A percentile compares a stretch with the other conserved stretches of the same genome.
Conservation (phyloP, 441 rosid species). For the Aleurites moluccanus region DNA sequence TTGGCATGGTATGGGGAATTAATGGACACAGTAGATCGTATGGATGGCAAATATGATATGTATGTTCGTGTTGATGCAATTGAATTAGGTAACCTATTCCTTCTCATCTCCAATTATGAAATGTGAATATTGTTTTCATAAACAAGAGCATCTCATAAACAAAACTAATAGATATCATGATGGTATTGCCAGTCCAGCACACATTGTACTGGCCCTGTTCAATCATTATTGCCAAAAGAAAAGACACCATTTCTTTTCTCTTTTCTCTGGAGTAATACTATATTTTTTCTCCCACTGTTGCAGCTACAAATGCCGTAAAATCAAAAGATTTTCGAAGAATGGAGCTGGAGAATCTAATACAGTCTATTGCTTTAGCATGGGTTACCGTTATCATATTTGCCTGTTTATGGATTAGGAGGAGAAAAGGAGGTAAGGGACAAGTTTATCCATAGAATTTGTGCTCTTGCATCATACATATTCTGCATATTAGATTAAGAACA, state of each 20-base stretch:
- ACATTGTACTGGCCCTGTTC: too few relatives aligned
- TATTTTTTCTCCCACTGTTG: background rate
- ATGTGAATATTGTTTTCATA: background rate
- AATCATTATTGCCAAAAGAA: too few relatives aligned
- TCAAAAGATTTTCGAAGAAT: background rate
- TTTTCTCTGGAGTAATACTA: too few relatives aligned
- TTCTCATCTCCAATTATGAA: background rate
- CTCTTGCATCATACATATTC: too few relatives aligned
- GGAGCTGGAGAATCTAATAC: background rate
- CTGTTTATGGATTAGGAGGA: background rate
- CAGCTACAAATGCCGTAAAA: slow-evolving; percentile 3
- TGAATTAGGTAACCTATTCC: slow-evolving; percentile 18
- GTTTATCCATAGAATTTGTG: too few relatives aligned
- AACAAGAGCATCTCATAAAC: too few relatives aligned
- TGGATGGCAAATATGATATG: background rate
- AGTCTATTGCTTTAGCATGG: slow-evolving; percentile 15
- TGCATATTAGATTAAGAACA: background rate
- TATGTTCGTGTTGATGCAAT: slow-evolving; percentile 27
- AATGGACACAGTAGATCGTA: background rate
- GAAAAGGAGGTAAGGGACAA: background rate
- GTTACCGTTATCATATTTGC: background rate
- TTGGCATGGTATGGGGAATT: slow-evolving; percentile 30
- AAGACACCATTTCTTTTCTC: too few relatives aligned
- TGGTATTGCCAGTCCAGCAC: too few relatives aligned
- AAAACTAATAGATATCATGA: too few relatives aligned